phyloP scores from a whole-genome alignment of 805 yeast species.

The Kodamaea kaohsiungensis region DNA sequence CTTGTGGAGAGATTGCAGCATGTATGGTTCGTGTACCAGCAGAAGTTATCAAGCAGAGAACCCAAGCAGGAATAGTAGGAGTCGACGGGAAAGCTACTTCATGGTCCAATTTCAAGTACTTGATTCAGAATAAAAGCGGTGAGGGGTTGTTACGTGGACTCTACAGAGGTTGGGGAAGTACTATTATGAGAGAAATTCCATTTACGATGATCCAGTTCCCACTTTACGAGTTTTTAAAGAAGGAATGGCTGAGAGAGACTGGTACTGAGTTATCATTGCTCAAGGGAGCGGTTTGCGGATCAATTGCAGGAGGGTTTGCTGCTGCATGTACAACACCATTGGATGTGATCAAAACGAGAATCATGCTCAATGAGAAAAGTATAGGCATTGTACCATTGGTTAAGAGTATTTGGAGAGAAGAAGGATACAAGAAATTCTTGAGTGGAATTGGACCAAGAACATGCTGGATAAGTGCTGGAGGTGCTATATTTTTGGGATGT shows the following conservation, averaged over 20 bases:
- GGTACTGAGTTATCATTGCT: constrained; percentile 52
- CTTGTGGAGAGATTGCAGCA: constrained; percentile 89
- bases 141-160: constrained; percentile 79
- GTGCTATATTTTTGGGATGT: constrained; percentile 94
- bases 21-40: constrained; percentile 96
- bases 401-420: constrained; percentile 58
- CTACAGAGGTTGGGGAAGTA: constrained; percentile 91
- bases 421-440: constrained; percentile 72
- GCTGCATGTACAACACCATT: constrained; percentile 82
- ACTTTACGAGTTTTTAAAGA: constrained; percentile 80
- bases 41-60: constrained; percentile 92
- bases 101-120: constrained; percentile 60
- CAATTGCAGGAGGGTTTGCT: constrained; percentile 78
- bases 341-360: constrained; percentile 77
- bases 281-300: constrained; percentile 84
- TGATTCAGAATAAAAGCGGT: constrained; percentile 65
- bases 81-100: constrained; percentile 53
- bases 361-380: constrained; percentile 68
- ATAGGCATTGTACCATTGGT: constrained; percentile 51
- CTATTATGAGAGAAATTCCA: constrained; percentile 94
- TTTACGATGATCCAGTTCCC: constrained; percentile 97
- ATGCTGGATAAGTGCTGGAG: constrained; percentile 97
- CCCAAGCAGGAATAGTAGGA: constrained; percentile 57
- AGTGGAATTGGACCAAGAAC: constrained; percentile 95
- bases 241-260: constrained; percentile 47